phyloP scores from a whole-genome alignment of 257 asterid genomes.

The Sherardia arvensis region DNA sequence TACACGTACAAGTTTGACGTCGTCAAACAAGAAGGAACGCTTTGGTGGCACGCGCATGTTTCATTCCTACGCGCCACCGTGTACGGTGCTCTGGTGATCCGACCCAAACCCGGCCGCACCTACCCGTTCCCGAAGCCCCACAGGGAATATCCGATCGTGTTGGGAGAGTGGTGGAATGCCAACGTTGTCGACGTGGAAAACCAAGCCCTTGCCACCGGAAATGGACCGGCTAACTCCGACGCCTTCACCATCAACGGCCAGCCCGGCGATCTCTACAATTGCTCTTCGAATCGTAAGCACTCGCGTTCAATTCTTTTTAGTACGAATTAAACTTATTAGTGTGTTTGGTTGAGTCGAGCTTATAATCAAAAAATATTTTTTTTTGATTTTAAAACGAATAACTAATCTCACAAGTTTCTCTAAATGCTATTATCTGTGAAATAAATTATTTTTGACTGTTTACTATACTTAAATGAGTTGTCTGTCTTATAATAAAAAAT shows the following conservation, averaged over 20 bases:
- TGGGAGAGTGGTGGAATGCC: slow-evolving; percentile 81
- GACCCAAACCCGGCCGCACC: slow-evolving; percentile 41
- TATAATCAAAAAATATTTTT: no score
- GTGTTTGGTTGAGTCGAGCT: no score
- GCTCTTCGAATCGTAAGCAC: slow-evolving; percentile 47
- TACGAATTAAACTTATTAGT: no score
- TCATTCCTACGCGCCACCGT: slow-evolving; percentile 58
- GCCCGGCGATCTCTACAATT: slow-evolving; percentile 54
- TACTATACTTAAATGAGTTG: no score
- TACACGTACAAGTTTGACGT: slow-evolving; percentile 51
- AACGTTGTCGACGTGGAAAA: slow-evolving; percentile 45
- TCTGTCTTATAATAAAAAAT: no score
- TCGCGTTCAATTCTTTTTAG: not conserved
- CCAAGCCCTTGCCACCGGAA: slow-evolving; percentile 36
- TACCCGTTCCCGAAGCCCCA: slow-evolving; percentile 66
- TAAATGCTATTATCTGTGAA: no score
- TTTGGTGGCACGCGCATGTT: slow-evolving; percentile 84
- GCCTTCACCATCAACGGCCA: slow-evolving; percentile 66
- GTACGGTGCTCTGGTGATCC: slow-evolving; percentile 56
- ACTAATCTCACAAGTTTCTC: no score
- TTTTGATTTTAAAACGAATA: no score
- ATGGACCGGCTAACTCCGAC: slow-evolving; percentile 39
- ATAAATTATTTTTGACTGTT: no score
- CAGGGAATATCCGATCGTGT: slow-evolving; percentile 48
- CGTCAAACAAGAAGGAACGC: slow-evolving; percentile 64